Evolutionary conservation across 352 stramenopile species (phyloP), one percentile per base, ranked within the genome.

Genomic region (Nothophytophthora sp.): DNA sequence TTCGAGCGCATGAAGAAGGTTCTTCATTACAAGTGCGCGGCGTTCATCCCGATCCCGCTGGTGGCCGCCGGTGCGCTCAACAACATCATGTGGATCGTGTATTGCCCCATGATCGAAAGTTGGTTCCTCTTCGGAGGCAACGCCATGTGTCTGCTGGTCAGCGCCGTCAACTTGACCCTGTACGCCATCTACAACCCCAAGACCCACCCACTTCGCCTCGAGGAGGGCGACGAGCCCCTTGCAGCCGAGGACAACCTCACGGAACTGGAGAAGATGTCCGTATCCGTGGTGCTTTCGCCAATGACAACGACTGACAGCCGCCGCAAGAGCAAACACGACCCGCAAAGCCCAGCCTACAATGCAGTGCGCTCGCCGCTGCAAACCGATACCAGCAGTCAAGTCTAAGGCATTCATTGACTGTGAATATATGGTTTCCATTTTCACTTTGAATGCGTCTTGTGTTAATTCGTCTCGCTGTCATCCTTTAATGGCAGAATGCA

Each of bases 31-130:
- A 71, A 68, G 38, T 67, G 42, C 5, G 67, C 63, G 18, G 54
- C 58, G 0, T 73, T 67, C 35, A 70, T 76, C 28, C 67, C 53
- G 19, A 73, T 76, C 43, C 60, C 62, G 5, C 60, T 73, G 52
- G 50, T 72, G 25, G 35, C 38, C 12, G 46, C 50, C 0, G 67
- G 67, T 24, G 55, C 58, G 13, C 36, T 63, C 30, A 73, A 68
- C 54, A 76, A 68, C 46, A 30, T 55, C 33, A 61, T 73, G 46
- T 73, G 67, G 67, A 61, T 67, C 37, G 43, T 70, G 11, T 75
- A 75, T 34, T 53, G 41, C 37, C 57, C 58, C 9, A 63, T 71
- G 61, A 54, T 67, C 24, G 35, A n/a, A 45, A 66, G 57, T 20
- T 75, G 66, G 66, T 75, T 75, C 52, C 41, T 75, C 4, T 69